A percentile compares a stretch with the other conserved stretches of the same genome.
phyloP scores from a whole-genome alignment of 2,329 filamentous ascomycete species.

The Corinectria fuckeliana region DNA sequence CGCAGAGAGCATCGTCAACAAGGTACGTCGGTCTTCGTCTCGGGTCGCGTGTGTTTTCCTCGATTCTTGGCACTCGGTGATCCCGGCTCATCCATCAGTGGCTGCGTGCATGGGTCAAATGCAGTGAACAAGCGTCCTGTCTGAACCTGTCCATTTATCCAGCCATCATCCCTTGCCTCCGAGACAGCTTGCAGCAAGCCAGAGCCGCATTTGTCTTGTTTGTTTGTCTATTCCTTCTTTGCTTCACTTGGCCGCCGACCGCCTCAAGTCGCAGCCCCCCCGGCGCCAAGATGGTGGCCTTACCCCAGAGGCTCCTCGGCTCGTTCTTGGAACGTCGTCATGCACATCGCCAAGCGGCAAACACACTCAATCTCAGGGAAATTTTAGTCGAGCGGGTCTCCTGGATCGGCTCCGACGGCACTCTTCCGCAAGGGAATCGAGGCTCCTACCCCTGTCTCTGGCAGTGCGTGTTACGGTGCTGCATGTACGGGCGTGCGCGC shows the following conservation, averaged over 20 bases:
- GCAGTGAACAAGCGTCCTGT: slow-evolving; percentile 40
- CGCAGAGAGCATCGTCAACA: not conserved
- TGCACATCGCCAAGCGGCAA: slow-evolving; percentile 44
- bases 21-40: slow-evolving; percentile 38
- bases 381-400: slow-evolving; percentile 41
- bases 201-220: not conserved
- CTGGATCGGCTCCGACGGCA: slow-evolving; percentile 41
- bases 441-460: slow-evolving; percentile 36
- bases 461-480: slow-evolving; percentile 32
- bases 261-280: not conserved
- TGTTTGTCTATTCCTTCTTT: not conserved
- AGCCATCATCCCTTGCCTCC: slow-evolving; percentile 26
- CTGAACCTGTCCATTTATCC: too few species aligned
- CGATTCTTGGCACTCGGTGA: slow-evolving; percentile 33
- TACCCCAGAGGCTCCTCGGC: slow-evolving; percentile 13
- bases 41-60: slow-evolving; percentile 29
- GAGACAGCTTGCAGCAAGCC: not conserved
- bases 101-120: slow-evolving; percentile 41
- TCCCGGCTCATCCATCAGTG: slow-evolving; percentile 35
- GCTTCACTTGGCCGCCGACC: not conserved
- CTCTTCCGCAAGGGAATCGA: slow-evolving; percentile 37
- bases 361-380: slow-evolving; percentile 39
- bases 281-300: slow-evolving; percentile 17
- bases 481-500: slow-evolving; percentile 27
- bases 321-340: slow-evolving; percentile 34